phyloP scores from a whole-genome alignment of 2,329 filamentous ascomycete genomes.

The Alternaria brassicicola region DNA sequence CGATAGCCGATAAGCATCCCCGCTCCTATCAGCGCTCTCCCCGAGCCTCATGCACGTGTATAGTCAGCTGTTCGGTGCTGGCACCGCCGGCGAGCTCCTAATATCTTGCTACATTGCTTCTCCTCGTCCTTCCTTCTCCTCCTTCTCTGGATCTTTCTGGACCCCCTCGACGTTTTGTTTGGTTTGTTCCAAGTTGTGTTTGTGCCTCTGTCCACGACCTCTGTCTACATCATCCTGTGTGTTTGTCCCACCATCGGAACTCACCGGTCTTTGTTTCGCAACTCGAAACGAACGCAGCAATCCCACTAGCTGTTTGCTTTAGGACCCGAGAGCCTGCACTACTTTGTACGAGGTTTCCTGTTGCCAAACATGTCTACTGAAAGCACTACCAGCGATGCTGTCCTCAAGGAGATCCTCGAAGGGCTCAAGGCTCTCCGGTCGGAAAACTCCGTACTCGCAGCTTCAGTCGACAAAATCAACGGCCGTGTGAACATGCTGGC shows the following conservation, averaged over 20 bases:
- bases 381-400: constrained; percentile 41
- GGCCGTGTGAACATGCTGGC: constrained; percentile 66
- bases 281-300: constrained; percentile 13
- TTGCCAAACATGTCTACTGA: constrained; percentile 38
- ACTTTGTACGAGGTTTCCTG: not conserved
- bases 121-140: constrained; percentile 15
- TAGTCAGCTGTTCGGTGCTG: constrained; percentile 25
- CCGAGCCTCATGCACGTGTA: constrained; percentile 20
- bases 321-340: not conserved
- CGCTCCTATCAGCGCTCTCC: constrained; percentile 34
- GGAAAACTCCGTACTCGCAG: constrained; percentile 62
- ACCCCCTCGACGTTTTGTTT: constrained; percentile 11
- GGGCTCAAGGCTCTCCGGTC: constrained; percentile 61
- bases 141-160: constrained; percentile 18
- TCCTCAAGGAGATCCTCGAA: constrained; percentile 62
- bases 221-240: constrained; percentile 1
- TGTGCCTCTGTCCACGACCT: constrained; percentile 8
- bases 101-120: constrained; percentile 21
- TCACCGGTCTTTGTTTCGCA: constrained; percentile 20
- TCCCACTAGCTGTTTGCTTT: not conserved
- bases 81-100: constrained; percentile 19
- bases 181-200: constrained; percentile 16
- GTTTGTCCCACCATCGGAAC: constrained; percentile 10
- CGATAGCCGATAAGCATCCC: constrained; percentile 36
- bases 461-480: constrained; percentile 65